Base-by-base conservation (phyloP, 257 asterid genomes). In the Cordia subcordata region DNA sequence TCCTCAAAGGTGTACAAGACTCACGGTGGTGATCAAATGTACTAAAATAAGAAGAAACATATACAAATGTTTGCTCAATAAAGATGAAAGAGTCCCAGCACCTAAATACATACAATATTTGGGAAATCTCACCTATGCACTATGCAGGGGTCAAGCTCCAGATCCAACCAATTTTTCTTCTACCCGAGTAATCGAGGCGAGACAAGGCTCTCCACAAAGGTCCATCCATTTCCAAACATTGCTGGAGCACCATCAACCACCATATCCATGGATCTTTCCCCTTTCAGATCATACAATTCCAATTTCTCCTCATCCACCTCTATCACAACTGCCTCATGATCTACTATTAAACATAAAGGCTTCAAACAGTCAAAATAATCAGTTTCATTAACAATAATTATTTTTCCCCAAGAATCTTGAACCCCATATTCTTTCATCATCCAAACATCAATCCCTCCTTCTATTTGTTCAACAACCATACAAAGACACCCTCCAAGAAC, bases 401-500 rank as follows among this genome's bases (percentile, higher is more conserved):
- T 49, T 45, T 74, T 80, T 5, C 39, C 67, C 83, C 83, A 80
- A 17, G 79, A 77, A 8, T 65, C 70, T 15, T 32, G 55, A 17
- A 62, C 54, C 4, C 81, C 77, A 51, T 77, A 80, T 38, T 74
- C 72, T 53, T 74, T 72, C 83, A 80, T 80, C 27, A n/a, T 18
- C 84, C 82, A 81, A 67, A 77, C 60, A 61, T 72, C 76, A 35
- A 50, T 33, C 38, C 14, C 23, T 8, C 17, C 59, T 5, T 18
- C 8, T 4, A 33, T 11, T 5, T 22, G 10, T 60, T 49, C 53
- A 47, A 67, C 71, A 22, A 68, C 47, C 75, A 82, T 49, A 55
- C 84, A 78, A 60, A 82, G 80, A 57, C 86, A 75, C 0, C 81
- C 84, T 8, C 61, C 66, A 72, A 79, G 71, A 65, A 39, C 72